Base-by-base conservation (phyloP, 1,284 basidiomycete species). In the Cutaneotrichosporon sp. region DNA sequence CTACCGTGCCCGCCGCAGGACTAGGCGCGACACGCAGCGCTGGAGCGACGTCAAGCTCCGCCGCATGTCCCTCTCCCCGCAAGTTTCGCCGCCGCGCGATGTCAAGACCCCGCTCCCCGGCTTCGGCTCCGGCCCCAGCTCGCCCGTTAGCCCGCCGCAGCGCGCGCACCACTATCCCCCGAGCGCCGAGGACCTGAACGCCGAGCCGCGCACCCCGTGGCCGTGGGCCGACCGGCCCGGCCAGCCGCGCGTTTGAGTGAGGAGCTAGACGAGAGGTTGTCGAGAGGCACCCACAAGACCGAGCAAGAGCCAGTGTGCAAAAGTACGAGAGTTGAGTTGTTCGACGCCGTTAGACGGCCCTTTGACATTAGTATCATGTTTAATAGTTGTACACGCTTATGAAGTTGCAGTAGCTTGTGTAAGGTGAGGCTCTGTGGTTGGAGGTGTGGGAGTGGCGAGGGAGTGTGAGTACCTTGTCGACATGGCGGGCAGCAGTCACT, bases 41-140 rank as follows among this genome's bases (percentile, higher is more conserved):
- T 50, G 47, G 47, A 31, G 27, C 27, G 47, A 50, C 27, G 18
- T 50, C 47, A 50, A 50, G 25, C 47, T 50, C 13, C 27, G 47
- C 25, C 47, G 47, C 27, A 27, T 50, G 25, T 45, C 43, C 7
- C 27, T 50, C 3, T 27, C 24, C 4, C 47, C 47, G 16, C 25
- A 50, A 18, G 14, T 46, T 4, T 50, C 47, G 47, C 47, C 47
- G 2, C 47, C 47, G 25, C 47, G 47, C 27, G 47, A 50, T 10
- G 27, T 50, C 47, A 50, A 50, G 47, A 27, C 27, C 13, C 47
- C 25, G 7, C 47, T 50, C 6, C 47, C 47, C 2, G 34, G 34
- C 10, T 42, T n/a, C n/a, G 38, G 38, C 18, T 42, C 38, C 5
- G 38, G 38, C 18, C 18, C 38, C 6, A n/a, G 38, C 18, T 42